Evolutionary conservation across 768 basidiomycete species (phyloP).

Genomic region (Leccinum longicurvipes): DNA sequence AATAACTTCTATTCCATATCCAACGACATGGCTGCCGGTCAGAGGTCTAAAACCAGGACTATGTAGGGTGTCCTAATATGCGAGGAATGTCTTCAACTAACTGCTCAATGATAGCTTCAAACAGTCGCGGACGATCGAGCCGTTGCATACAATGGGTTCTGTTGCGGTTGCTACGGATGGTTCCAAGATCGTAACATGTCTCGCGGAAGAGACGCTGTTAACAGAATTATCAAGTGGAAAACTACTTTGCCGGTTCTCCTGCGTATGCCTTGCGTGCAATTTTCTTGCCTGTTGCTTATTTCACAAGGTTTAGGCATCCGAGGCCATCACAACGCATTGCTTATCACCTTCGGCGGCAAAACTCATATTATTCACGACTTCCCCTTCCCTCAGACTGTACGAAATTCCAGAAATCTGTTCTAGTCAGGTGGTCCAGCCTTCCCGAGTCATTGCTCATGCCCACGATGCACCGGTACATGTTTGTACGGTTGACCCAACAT

Average conservation of each 20-base stretch:
- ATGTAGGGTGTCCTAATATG: conserved; percentile 7
- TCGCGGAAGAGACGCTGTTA: conserved; percentile 80
- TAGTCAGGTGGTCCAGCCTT: conserved; percentile 57
- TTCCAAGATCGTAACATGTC: conserved; percentile 75
- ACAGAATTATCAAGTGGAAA: conserved; percentile 75
- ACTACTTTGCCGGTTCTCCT: conserved; percentile 76
- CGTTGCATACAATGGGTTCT: conserved; percentile 87
- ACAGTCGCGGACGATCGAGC: conserved; percentile 67
- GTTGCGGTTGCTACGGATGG: conserved; percentile 80
- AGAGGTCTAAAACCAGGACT: conserved; percentile 49
- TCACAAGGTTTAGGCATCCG: conserved; percentile 65
- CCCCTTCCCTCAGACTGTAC: conserved; percentile 79
- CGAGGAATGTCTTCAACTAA: conserved; percentile 7
- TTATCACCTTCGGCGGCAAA: conserved; percentile 72
- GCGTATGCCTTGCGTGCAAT: conserved; percentile 51
- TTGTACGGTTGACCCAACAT: conserved; percentile 78
- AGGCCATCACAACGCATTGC: conserved; percentile 79
- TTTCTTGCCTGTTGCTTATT: conserved; percentile 1
- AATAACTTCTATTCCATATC: background rate
- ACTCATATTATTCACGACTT: conserved; percentile 77
- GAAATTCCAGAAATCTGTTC: conserved; percentile 57
- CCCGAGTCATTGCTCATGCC: conserved; percentile 74
- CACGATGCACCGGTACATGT: conserved; percentile 95
- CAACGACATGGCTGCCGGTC: conserved; percentile 18
- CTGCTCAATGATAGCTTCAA: conserved; percentile 54